Evolutionary conservation across 495 filamentous ascomycete species (phyloP).

Genomic region (Podospora pseudoanserina): DNA sequence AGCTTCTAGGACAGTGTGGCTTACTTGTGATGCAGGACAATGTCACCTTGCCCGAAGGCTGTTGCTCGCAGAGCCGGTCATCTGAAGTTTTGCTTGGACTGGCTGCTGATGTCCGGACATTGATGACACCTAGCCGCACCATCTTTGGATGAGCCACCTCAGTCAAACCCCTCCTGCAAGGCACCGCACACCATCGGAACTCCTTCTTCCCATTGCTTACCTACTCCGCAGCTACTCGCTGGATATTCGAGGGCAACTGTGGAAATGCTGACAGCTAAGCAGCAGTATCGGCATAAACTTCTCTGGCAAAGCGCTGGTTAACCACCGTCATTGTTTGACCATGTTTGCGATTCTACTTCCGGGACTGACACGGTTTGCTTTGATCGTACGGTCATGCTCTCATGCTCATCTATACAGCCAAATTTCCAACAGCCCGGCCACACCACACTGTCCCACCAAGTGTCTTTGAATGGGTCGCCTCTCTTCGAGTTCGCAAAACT

Average conservation of each 20-base stretch:
- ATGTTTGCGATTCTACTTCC: not conserved
- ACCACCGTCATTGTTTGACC: not conserved
- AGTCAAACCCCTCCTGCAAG: not conserved
- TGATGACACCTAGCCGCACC: slow-evolving; percentile 5
- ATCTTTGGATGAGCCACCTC: not conserved
- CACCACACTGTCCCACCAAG: not conserved
- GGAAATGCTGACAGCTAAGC: not conserved
- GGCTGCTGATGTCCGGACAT: slow-evolving; percentile 3
- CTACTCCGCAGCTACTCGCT: not conserved
- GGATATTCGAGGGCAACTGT: not conserved
- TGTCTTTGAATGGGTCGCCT: not conserved
- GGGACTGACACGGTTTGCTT: not conserved
- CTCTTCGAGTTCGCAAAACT: not conserved
- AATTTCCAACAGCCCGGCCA: not conserved
- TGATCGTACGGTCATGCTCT: not conserved
- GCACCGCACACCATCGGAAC: not conserved
- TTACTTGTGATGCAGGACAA: not conserved
- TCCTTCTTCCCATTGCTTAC: not conserved
- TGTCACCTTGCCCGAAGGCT: slow-evolving; percentile 4
- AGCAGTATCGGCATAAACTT: not conserved
- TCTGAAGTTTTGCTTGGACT: not conserved
- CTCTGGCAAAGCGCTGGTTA: not conserved
- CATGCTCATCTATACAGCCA: not conserved
- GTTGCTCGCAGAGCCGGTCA: not conserved
- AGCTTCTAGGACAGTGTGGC: not conserved